Evolutionary conservation across 306 rosid genomes (phyloP), one percentile per base, ranked within the genome.

Genomic region (Ammopiptanthus mongolicus): DNA sequence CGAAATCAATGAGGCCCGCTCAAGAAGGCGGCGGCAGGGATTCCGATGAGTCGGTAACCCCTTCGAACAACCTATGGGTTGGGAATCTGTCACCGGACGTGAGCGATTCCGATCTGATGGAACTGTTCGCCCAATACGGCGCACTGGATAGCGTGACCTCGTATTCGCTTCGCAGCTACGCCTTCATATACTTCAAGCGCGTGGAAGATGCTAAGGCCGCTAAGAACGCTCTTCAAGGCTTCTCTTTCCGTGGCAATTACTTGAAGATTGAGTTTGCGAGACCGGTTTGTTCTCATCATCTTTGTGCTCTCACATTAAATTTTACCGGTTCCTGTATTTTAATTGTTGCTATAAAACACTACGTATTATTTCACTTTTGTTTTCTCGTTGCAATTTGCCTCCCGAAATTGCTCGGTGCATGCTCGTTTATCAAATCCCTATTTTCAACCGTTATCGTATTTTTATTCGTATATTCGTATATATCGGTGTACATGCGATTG

Each of bases 161-260:
- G 0, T 90, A 92, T 80, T 89, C 98, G 15, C 44, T 91, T 0
- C 84, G 99, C 69, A 92, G 97, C 75, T 96, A 89, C 79, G 98
- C 94, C 0, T 96, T 96, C 80, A 84, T 93, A 2, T 91, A 78
- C 80, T 93, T 91, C 87, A 89, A 88, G 84, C 94, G 89, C 51
- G 79, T 83, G 51, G 94, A 91, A 76, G 99, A 96, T 59, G 93
- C 99, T 7, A 89, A 86, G 82, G 94, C 98, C 15, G 99, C 99
- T 15, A 92, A 92, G 83, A 86, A 84, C 18, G 88, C 94, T 23
- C 79, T 94, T 14, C 97, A 93, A 81, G 93, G 96, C 5, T 69
- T 82, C 65, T 48, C 58, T 53, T 74, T 91, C 22, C 97, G 88
- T 1, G 96, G 97, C 15, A 74, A 21, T 41, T 73, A 89, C 41